phyloP scores from a whole-genome alignment of 192 early-diverging fungal genomes.

The Coemansia sp. region DNA sequence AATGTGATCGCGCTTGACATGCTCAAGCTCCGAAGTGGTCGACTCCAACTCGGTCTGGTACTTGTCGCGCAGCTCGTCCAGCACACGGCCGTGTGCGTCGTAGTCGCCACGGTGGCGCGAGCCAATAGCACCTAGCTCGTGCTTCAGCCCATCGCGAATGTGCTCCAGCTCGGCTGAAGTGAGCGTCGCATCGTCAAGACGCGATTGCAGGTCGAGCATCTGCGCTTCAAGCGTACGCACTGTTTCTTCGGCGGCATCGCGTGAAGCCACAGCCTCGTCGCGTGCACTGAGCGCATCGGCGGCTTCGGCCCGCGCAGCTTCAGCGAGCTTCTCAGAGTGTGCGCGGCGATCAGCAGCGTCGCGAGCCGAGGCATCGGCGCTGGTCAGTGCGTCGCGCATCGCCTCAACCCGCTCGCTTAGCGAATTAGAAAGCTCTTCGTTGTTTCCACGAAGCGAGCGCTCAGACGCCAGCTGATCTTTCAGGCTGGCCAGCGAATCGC shows the following conservation, averaged over 20 bases:
- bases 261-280: conserved; percentile 62
- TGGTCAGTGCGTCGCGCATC: conserved; percentile 56
- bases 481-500: conserved; percentile 29
- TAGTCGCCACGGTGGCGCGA: conserved; percentile 74
- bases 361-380: conserved; percentile 59
- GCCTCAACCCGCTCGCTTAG: conserved; percentile 37
- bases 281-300: conserved; percentile 70
- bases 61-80: conserved; percentile 75
- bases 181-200: conserved; percentile 72
- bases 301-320: conserved; percentile 60
- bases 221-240: conserved; percentile 66
- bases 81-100: conserved; percentile 69
- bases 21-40: conserved; percentile 76
- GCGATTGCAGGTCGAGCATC: conserved; percentile 70
- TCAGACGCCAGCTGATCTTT: conserved; percentile 37
- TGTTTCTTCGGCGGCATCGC: conserved; percentile 65
- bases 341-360: conserved; percentile 65
- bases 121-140: conserved; percentile 67
- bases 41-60: conserved; percentile 85
- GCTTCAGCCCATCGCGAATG: conserved; percentile 72
- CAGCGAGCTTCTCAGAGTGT: conserved; percentile 77
- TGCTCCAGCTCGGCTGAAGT: conserved; percentile 69
- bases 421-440: conserved; percentile 46
- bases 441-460: conserved; percentile 40
- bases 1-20: conserved; percentile 63